Conservation (phyloP, 2,329 filamentous ascomycete genomes). For the Sphaerulina vaccinii region DNA sequence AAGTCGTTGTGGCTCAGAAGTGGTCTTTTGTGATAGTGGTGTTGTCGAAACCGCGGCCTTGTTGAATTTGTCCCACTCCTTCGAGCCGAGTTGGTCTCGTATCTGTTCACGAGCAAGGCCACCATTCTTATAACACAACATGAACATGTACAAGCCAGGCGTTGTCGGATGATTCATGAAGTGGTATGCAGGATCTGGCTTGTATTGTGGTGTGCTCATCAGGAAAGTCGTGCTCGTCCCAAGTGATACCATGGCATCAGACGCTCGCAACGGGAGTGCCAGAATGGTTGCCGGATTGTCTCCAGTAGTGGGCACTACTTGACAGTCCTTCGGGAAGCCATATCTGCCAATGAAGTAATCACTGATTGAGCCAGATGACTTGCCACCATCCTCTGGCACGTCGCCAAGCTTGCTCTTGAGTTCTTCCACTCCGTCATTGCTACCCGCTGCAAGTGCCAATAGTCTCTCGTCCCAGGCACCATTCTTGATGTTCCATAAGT, state of each 20-base stretch:
- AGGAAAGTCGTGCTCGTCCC: constrained; percentile 96
- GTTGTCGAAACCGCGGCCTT: constrained; percentile 64
- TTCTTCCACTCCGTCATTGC: constrained; percentile 57
- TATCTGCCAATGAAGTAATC: constrained; percentile 77
- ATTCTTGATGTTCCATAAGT: constrained; percentile 84
- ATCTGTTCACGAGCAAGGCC: constrained; percentile 88
- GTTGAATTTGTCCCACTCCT: constrained; percentile 80
- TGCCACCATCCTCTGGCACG: constrained; percentile 77
- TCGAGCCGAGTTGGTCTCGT: constrained; percentile 71
- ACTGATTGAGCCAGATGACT: constrained; percentile 71
- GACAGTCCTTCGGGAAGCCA: constrained; percentile 72
- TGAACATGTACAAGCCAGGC: constrained; percentile 94
- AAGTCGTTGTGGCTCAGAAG: constrained; percentile 64
- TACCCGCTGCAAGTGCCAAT: constrained; percentile 71
- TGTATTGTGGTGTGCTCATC: constrained; percentile 92
- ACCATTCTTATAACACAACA: constrained; percentile 99
- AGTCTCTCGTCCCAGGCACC: constrained; percentile 73
- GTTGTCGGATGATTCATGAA: constrained; percentile 98
- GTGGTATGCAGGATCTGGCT: constrained; percentile 86
- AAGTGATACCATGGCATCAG: constrained; percentile 90
- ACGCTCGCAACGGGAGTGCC: constrained; percentile 77
- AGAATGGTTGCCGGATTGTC: constrained; percentile 97
- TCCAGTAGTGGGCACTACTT: constrained; percentile 83
- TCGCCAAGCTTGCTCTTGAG: constrained; percentile 77
- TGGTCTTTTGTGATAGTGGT: constrained; percentile 62